Base-by-base conservation (phyloP, 2,329 filamentous ascomycete genomes). In the Fusarium sp. region DNA sequence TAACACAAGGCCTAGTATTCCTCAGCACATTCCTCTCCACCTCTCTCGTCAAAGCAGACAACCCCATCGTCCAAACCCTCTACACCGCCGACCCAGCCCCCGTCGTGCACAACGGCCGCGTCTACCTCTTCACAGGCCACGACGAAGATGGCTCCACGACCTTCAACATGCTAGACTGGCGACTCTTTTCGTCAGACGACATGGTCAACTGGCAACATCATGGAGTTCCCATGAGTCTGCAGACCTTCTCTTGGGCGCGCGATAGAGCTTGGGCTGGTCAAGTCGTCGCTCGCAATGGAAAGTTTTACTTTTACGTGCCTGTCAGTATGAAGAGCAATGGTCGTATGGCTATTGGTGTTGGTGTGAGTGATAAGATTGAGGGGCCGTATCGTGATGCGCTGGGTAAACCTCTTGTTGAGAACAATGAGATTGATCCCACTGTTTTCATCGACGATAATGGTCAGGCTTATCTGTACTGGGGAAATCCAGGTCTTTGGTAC, bases 21-120 rank as follows among this genome's bases (percentile, higher is more conserved):
- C 13, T 30, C 7, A 43, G 34, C 6, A 47, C 34, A 2, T 23
- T 63, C 2, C 1, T 63, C 4, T 32, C 42, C 3, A 16, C 42
- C 2, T 27, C 58, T 1, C 3, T 63, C 4, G 58, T 16, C 18
- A 14, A 41, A 12, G 60, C 58, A 18, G 60, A 63, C 14, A 63
- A 63, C 16, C 60, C 60, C 4, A 27, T 63, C 4, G 48, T 63
- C 4, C 58, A 63, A n/a, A 45, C 45, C 2, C n/a, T 80, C 50
- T 82, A 80, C 62, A 80, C 80, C 7, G 80, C 78, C 12, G 80
- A 82, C 32, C 80, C 79, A 27, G 80, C 78, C 6, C 80, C 80
- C 2, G 59, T 81, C n/a, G 77, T 81, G 8, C 74, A 80, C 51
- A 76, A 78, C 49, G 68, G 78, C 47, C 80, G 76, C 2, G 69